Percentiles rank a stretch among this genome's conserved stretches.
phyloP scores from a whole-genome alignment of 2,329 filamentous ascomycete genomes.

The Calonectria hongkongensis region DNA sequence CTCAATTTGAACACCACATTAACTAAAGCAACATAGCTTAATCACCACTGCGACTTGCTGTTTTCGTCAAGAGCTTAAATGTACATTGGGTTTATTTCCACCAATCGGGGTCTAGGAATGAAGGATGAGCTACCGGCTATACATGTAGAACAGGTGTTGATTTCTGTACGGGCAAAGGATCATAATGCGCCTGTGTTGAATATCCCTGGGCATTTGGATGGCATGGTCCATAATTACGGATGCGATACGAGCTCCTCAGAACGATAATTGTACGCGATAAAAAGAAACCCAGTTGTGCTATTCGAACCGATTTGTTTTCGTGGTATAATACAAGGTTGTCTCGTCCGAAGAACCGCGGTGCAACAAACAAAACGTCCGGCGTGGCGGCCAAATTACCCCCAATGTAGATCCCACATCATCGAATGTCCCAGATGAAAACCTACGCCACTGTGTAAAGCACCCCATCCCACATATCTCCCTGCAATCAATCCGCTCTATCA shows the following conservation, averaged over 20 bases:
- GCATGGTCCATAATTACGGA: background rate
- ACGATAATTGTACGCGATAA: conserved; percentile 41
- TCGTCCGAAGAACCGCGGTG: conserved; percentile 52
- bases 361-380: conserved; percentile 55
- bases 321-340: conserved; percentile 59
- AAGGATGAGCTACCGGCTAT: too few species aligned
- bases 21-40: background rate
- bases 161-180: background rate
- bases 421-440: conserved; percentile 48
- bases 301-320: conserved; percentile 54
- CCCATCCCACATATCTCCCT: conserved; percentile 37
- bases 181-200: background rate
- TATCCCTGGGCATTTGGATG: background rate
- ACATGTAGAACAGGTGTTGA: background rate
- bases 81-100: background rate
- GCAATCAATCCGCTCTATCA: conserved; percentile 32
- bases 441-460: conserved; percentile 51
- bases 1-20: background rate
- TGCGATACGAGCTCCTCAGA: background rate
- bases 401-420: conserved; percentile 51
- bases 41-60: background rate
- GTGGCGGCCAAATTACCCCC: conserved; percentile 53
- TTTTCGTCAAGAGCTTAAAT: background rate
- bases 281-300: conserved; percentile 51
- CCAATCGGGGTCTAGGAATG: background rate